phyloP scores from a whole-genome alignment of 441 rosid species.

The Rhodomyrtus psidioides region DNA sequence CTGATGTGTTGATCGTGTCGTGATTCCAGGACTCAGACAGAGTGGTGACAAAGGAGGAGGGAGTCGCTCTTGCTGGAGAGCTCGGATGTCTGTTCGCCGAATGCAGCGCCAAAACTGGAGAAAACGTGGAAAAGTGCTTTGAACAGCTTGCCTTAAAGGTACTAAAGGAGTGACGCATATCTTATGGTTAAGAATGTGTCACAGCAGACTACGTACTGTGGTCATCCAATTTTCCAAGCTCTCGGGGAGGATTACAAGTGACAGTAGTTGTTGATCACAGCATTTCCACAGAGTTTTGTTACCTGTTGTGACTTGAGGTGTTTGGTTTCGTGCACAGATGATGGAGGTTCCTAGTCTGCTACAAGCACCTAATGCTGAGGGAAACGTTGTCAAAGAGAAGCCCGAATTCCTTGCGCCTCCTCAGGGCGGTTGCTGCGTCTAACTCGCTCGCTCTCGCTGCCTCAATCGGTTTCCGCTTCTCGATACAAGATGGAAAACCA shows the following conservation, averaged over 20 bases:
- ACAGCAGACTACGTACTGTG: fast-evolving
- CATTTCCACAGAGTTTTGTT: neutral
- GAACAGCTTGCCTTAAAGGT: neutral
- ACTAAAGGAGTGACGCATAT: neutral
- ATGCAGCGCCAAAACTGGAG: neutral
- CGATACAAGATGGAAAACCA: neutral
- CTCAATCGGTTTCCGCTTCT: neutral
- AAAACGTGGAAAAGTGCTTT: neutral
- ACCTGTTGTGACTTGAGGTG: neutral
- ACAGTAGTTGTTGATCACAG: neutral
- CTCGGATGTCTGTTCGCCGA: neutral
- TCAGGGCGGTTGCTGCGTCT: neutral
- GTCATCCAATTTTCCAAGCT: neutral
- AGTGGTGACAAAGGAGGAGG: neutral
- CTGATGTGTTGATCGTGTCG: neutral
- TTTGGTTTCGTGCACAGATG: neutral
- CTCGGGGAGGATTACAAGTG: neutral
- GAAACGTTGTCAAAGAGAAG: no score
- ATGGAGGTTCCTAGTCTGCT: neutral
- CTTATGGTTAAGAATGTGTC: neutral
- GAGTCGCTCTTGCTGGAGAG: neutral
- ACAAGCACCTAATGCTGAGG: no score
- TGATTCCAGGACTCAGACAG: neutral
- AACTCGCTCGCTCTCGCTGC: neutral
- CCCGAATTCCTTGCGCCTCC: neutral